These are phyloP conservation scores for Hyparrhenia diplandra DNA, from an alignment of 176 grass and related monocot species.

Conservation along the genomic window DNA sequence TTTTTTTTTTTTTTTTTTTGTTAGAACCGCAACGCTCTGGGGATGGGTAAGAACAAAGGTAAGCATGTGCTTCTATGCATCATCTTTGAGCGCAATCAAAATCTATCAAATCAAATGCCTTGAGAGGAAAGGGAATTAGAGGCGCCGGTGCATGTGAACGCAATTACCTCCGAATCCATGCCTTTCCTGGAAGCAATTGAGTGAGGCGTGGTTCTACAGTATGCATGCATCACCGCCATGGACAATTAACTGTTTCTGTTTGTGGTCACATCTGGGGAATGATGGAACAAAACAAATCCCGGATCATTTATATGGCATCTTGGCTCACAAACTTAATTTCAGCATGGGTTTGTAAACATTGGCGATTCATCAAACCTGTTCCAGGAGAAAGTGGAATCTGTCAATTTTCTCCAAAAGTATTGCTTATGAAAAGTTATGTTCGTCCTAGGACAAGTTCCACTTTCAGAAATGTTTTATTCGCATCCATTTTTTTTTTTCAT, in stretches of 20 bases:
- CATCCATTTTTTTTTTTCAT: not conserved
- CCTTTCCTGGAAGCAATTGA: not conserved
- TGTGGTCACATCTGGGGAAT: not conserved
- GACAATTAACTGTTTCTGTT: not conserved
- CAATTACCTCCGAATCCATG: not conserved
- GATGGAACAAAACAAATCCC: not conserved
- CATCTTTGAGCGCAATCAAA: too few relatives aligned
- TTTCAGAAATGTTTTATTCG: not conserved
- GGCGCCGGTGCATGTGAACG: constrained; percentile 17
- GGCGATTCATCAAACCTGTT: not conserved
- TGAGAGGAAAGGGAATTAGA: too few relatives aligned
- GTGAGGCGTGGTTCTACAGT: not conserved
- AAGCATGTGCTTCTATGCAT: too few relatives aligned
- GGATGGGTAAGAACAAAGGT: too few relatives aligned
- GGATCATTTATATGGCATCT: not conserved
- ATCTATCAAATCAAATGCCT: too few relatives aligned
- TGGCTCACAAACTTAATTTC: not conserved
- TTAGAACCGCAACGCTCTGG: too few relatives aligned
- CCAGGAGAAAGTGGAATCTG: not conserved
- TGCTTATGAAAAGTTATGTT: not conserved
- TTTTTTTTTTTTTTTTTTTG: too few relatives aligned
- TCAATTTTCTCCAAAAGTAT: not conserved
- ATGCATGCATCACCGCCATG: not conserved
- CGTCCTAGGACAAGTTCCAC: not conserved
- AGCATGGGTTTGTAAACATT: not conserved